These are phyloP conservation scores for Actinomortierella ambigua DNA, from an alignment of 371 early-diverging fungal genomes.

Conservation along the genomic window DNA sequence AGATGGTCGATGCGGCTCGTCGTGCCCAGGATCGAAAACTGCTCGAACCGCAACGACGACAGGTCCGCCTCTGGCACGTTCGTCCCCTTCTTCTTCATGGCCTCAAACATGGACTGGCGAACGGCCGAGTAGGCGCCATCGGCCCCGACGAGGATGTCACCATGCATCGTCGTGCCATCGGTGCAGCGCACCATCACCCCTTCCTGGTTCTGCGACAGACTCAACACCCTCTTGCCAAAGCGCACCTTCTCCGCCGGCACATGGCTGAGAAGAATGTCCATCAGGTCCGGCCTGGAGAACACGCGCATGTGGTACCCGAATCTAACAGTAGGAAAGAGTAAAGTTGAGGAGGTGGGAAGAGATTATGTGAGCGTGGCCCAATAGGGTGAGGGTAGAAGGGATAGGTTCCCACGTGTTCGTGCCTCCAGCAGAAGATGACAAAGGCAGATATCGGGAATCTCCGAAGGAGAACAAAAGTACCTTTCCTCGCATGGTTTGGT, in stretches of 20 bases:
- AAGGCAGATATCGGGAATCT: no score
- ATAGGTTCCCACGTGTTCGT: no score
- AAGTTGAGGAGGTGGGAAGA: no score
- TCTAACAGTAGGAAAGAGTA: no score
- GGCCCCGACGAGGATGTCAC: slow-evolving; percentile 33
- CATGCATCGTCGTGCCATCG: slow-evolving; percentile 16
- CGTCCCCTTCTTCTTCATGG: slow-evolving; percentile 12
- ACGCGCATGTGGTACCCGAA: slow-evolving; percentile 31
- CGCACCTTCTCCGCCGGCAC: slow-evolving; percentile 22
- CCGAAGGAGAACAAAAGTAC: no score
- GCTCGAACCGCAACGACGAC: slow-evolving; percentile 18
- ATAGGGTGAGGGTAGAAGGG: no score
- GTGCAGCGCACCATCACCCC: slow-evolving; percentile 19
- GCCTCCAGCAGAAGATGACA: no score
- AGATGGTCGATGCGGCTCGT: slow-evolving; percentile 6
- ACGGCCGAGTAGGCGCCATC: slow-evolving; percentile 37
- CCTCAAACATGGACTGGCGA: slow-evolving; percentile 25
- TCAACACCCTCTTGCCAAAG: slow-evolving; percentile 26
- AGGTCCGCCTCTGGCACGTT: slow-evolving; percentile 12
- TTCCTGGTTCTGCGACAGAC: slow-evolving; percentile 16
- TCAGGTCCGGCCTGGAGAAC: slow-evolving; percentile 22
- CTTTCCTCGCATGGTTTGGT: no score
- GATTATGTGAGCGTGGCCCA: no score
- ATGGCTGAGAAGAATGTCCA: slow-evolving; percentile 13
- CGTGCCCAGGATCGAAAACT: slow-evolving; percentile 18